Evolutionary conservation across 176 grass and related monocot genomes (phyloP).

Genomic region (barley (Hordeum vulgare)): MorexV3_pseudomolecules_assembly NC_058524.1:222975576-222976075

Average conservation of each 20-base stretch:
- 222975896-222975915: constrained; percentile 2
- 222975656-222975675: no score
- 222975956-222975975: not conserved
- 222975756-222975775: no score
- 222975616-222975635: no score
- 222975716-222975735: no score
- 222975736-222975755: no score
- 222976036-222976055: not conserved
- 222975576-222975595: no score
- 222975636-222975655: no score
- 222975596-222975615: no score
- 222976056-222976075: no score
- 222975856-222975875: constrained; percentile 22
- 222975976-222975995: not conserved
- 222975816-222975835: constrained; percentile 23
- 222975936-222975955: not conserved
- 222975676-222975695: no score
- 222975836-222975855: constrained; percentile 1
- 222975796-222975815: not conserved
- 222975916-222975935: not conserved
- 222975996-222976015: constrained; percentile 7
- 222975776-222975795: no score
- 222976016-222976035: constrained; percentile 11
- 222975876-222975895: constrained; percentile 28
- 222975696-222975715: no score